Base-by-base conservation (phyloP, 73 alveolate genomes). In the Paramecium caudatum region DNA sequence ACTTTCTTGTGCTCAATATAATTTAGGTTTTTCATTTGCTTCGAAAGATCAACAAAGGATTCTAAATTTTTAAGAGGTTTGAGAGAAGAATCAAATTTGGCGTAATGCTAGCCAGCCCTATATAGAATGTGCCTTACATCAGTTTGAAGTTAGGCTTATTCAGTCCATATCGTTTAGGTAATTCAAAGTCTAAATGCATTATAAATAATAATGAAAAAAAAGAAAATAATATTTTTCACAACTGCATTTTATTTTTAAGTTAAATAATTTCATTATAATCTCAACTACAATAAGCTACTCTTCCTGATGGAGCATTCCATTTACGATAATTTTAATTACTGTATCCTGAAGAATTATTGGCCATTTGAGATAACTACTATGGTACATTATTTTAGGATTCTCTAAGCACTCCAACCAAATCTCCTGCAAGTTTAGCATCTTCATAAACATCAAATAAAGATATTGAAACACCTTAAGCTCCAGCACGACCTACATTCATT, bases 401-500 rank as follows among this genome's bases (percentile, higher is more conserved):
- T 68, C 84, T 68, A 2, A 68, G 6, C 4, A 68, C 84, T 34
- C 50, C 84, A 13, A 68, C 50, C 36, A 68, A 37, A 32, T 83
- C 92, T 9, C 84, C 69, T 16, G 92, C 80, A 12, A 83, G 21
- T 48, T 83, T 83, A 13, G 63, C 50, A 70, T 83, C 84, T 48
- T 83, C 92, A 27, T 83, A 48, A 16, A 17, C 34, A 48, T 50
- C 92, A 34, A 50, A 93, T 70, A 97, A 94, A 19, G 98, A 92
- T 19, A 95, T 90, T 8, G 96, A 93, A 33, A 36, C 81, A 13
- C 98, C 98, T 50, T 81, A 86, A 81, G 91, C 93, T 23, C 98
- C 98, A 19, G 96, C 96, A 82, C 99, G 93, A 15, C 98, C 80
- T 55, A 55, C 1, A 0, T 27, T 55, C 23, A 19, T 10, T 55